These are phyloP conservation scores for Teunomyces lycoperdinae DNA, from an alignment of 805 yeast genomes.

Conservation along the genomic window DNA sequence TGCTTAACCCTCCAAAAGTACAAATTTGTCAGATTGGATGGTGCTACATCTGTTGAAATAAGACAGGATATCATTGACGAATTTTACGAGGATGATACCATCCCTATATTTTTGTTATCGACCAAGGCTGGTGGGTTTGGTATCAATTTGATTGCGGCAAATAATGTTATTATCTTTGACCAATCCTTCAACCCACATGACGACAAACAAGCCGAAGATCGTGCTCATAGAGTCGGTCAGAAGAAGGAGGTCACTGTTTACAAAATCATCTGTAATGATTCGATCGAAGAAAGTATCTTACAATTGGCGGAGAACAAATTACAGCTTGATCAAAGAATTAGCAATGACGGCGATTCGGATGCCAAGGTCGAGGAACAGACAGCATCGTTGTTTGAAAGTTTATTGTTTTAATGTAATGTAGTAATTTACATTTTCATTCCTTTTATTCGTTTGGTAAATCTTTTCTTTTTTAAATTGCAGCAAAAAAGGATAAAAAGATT, in stretches of 20 bases:
- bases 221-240: slow-evolving; percentile 98
- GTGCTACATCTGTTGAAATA: slow-evolving; percentile 88
- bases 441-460: neutral
- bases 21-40: slow-evolving; percentile 84
- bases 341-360: slow-evolving; percentile 37
- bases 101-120: slow-evolving; percentile 83
- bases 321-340: slow-evolving; percentile 71
- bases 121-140: slow-evolving; percentile 99
- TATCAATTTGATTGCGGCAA: slow-evolving; percentile 93
- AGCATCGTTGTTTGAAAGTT: slow-evolving; percentile 48
- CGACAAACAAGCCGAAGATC: slow-evolving; percentile 97
- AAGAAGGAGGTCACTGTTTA: slow-evolving; percentile 76
- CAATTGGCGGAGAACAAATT: slow-evolving; percentile 86
- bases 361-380: slow-evolving; percentile 51
- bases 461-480: neutral
- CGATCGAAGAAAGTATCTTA: slow-evolving; percentile 88
- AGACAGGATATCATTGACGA: slow-evolving; percentile 90
- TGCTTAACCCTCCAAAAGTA: slow-evolving; percentile 62
- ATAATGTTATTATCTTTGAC: slow-evolving; percentile 86
- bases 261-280: slow-evolving; percentile 65
- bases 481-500: neutral
- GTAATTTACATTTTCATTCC: neutral
- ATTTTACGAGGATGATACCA: slow-evolving; percentile 75
- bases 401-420: slow-evolving; percentile 33
- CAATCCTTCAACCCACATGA: slow-evolving; percentile 97